phyloP scores from a whole-genome alignment of 495 filamentous ascomycete species.

The Friedmanniomyces endolithicus region DNA sequence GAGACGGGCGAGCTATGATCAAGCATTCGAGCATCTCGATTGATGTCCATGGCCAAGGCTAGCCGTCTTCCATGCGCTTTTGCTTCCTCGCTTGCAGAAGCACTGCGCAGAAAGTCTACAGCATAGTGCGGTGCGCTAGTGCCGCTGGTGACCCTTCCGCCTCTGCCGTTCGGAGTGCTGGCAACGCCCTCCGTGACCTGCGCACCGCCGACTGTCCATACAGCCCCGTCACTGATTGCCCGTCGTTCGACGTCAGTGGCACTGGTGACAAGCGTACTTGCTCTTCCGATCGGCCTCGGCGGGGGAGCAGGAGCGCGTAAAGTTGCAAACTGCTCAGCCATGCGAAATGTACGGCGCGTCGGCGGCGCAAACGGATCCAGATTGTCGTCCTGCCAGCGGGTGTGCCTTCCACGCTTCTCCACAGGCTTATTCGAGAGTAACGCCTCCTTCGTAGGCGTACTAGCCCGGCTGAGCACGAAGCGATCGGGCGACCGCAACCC shows the following conservation, averaged over 20 bases:
- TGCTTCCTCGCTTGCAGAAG: slow-evolving; percentile 7
- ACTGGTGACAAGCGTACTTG: neutral
- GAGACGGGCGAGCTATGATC: slow-evolving; percentile 6
- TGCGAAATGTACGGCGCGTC: slow-evolving; percentile 2
- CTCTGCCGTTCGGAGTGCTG: slow-evolving; percentile 38
- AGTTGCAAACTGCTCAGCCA: slow-evolving; percentile 14
- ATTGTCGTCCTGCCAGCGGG: neutral
- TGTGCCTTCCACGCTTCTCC: neutral
- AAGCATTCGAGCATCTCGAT: slow-evolving; percentile 46
- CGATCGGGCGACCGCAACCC: slow-evolving; percentile 15
- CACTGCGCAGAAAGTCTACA: slow-evolving; percentile 47
- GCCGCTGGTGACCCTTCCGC: slow-evolving; percentile 51
- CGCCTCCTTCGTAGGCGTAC: slow-evolving; percentile 6
- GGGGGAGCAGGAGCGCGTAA: slow-evolving; percentile 2
- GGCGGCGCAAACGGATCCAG: slow-evolving; percentile 13
- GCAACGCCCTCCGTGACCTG: slow-evolving; percentile 15
- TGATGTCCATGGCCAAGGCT: slow-evolving; percentile 72
- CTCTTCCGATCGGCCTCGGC: neutral
- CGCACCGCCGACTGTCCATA: slow-evolving; percentile 71
- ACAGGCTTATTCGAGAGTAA: neutral
- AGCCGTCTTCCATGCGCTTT: slow-evolving; percentile 54
- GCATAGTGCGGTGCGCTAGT: slow-evolving; percentile 64
- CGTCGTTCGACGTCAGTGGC: neutral
- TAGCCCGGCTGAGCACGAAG: slow-evolving; percentile 12
- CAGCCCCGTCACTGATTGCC: slow-evolving; percentile 51